phyloP scores from a whole-genome alignment of 495 filamentous ascomycete genomes.

The Neurospora sp. region DNA sequence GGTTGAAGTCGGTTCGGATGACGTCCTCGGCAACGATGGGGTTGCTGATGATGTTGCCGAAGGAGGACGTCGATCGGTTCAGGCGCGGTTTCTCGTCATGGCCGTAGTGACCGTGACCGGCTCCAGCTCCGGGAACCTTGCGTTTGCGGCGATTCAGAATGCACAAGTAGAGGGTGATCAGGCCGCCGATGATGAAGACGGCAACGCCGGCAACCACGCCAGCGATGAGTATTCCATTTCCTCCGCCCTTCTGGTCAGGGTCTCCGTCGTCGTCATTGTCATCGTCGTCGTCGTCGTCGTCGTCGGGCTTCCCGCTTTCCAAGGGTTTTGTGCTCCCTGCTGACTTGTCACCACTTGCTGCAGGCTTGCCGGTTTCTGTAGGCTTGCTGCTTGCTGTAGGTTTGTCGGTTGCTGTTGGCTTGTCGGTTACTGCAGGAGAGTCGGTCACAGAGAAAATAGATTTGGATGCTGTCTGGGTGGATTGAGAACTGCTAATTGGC shows the following conservation, averaged over 20 bases:
- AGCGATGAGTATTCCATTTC: constrained; percentile 11
- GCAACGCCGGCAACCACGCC: constrained; percentile 16
- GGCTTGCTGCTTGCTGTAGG: not conserved
- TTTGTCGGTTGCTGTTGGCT: not conserved
- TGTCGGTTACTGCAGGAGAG: not conserved
- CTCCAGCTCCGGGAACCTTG: not conserved
- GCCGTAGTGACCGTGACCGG: constrained; percentile 22
- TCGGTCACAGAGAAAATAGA: not conserved
- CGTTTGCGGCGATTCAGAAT: constrained; percentile 16
- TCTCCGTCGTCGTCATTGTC: not conserved
- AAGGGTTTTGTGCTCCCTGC: not conserved
- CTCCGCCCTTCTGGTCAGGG: not conserved
- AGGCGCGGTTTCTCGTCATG: not conserved
- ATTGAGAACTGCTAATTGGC: not conserved
- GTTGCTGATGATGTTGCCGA: constrained; percentile 36
- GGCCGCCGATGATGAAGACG: constrained; percentile 16
- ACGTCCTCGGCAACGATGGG: constrained; percentile 29
- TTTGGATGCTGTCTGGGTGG: not conserved
- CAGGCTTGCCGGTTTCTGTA: not conserved
- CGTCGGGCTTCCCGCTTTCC: not conserved
- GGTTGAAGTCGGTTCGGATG: constrained; percentile 28
- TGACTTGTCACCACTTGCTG: not conserved
- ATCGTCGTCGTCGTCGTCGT: not conserved
- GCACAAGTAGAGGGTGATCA: constrained; percentile 21
- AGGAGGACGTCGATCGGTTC: constrained; percentile 31